Evolutionary conservation across 2,329 filamentous ascomycete genomes (phyloP).

Genomic region (Fusarium euwallaceae): DNA sequence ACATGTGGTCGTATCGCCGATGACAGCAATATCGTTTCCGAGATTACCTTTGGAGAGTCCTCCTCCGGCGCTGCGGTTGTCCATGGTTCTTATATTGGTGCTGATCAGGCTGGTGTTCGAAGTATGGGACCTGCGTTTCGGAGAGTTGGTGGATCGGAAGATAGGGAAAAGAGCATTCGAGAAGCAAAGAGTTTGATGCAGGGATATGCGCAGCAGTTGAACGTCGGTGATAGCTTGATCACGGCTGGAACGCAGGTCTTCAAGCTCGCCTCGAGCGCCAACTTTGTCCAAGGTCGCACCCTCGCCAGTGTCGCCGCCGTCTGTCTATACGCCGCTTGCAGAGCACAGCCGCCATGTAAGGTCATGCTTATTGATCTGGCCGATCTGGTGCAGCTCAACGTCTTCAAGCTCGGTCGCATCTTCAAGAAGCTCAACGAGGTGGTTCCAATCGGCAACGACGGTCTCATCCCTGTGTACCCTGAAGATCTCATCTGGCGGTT

Average conservation of each 20-base stretch:
- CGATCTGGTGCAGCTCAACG: slow-evolving; percentile 85
- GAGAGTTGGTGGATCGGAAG: slow-evolving; percentile 69
- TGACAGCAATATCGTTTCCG: slow-evolving; percentile 90
- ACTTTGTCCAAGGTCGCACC: slow-evolving; percentile 88
- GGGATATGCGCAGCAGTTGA: slow-evolving; percentile 71
- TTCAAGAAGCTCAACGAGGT: slow-evolving; percentile 87
- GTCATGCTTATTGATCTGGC: slow-evolving; percentile 97
- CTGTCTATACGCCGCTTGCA: slow-evolving; percentile 89
- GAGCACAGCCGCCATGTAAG: slow-evolving; percentile 82
- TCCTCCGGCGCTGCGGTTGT: slow-evolving; percentile 88
- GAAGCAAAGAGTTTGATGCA: slow-evolving; percentile 71
- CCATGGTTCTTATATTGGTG: slow-evolving; percentile 88
- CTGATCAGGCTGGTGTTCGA: slow-evolving; percentile 85
- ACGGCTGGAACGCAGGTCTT: slow-evolving; percentile 79
- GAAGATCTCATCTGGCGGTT: slow-evolving; percentile 94
- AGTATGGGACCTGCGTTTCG: slow-evolving; percentile 73
- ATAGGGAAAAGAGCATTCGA: slow-evolving; percentile 71
- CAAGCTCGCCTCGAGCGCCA: slow-evolving; percentile 79
- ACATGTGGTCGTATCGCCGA: slow-evolving; percentile 88
- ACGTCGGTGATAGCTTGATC: slow-evolving; percentile 71
- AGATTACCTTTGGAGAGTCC: slow-evolving; percentile 91
- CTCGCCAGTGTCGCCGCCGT: slow-evolving; percentile 90
- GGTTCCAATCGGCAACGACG: slow-evolving; percentile 76
- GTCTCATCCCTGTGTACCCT: slow-evolving; percentile 78
- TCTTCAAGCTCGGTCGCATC: slow-evolving; percentile 90